Conservation (phyloP, 2,329 filamentous ascomycete genomes). For the Venturia asperata region DNA sequence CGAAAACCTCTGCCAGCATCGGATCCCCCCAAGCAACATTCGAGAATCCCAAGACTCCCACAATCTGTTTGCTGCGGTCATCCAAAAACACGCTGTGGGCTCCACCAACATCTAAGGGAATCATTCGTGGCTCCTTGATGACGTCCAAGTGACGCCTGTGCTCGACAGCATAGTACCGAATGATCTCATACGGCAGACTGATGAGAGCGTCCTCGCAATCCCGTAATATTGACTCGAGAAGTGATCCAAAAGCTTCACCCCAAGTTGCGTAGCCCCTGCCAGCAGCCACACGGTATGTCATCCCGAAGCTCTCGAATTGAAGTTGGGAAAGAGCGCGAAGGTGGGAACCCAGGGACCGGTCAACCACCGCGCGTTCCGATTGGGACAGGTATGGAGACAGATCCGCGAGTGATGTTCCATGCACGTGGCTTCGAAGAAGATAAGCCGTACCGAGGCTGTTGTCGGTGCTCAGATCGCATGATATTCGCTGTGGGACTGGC, state of each 20-base stretch:
- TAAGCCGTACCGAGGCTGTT: conserved; percentile 26
- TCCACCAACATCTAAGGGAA: conserved; percentile 43
- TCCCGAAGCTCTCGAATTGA: conserved; percentile 44
- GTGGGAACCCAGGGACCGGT: conserved; percentile 35
- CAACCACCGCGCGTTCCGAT: conserved; percentile 32
- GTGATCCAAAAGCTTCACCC: conserved; percentile 45
- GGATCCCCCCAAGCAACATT: conserved; percentile 51
- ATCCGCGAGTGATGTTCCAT: conserved; percentile 31
- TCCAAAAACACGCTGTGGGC: conserved; percentile 48
- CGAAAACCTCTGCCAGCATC: conserved; percentile 47
- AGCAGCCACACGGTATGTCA: conserved; percentile 40
- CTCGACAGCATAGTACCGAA: conserved; percentile 43
- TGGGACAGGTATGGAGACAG: conserved; percentile 29
- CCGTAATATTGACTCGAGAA: conserved; percentile 48
- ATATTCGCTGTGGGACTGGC: conserved; percentile 35
- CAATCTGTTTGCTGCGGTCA: conserved; percentile 40
- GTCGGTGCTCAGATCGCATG: conserved; percentile 27
- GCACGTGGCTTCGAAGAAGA: conserved; percentile 30
- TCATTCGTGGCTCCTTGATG: conserved; percentile 45
- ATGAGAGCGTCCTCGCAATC: conserved; percentile 54
- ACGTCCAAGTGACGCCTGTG: conserved; percentile 42
- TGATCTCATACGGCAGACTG: conserved; percentile 48
- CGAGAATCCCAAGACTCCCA: conserved; percentile 47
- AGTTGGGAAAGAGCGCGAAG: conserved; percentile 40
- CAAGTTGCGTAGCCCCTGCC: conserved; percentile 45